phyloP scores from a whole-genome alignment of 129 eudicot genomes.

The Solidago caesia region DNA sequence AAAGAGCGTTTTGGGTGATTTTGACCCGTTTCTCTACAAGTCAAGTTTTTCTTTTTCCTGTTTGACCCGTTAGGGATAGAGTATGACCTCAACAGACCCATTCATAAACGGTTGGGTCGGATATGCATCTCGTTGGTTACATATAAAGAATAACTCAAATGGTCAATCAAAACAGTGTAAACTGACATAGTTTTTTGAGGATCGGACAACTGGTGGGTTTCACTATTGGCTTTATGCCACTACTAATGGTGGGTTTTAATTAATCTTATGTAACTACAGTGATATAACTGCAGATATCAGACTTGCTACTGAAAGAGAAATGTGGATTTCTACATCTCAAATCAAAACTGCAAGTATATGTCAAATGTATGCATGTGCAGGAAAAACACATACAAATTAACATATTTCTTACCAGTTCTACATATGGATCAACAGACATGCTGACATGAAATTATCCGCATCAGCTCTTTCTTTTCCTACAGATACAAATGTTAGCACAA shows the following conservation, averaged over 20 bases:
- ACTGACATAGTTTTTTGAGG: background rate
- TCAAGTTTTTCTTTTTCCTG: too few species aligned
- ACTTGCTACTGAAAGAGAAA: background rate
- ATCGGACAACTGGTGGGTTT: background rate
- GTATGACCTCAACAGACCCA: too few species aligned
- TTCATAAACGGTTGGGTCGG: too few species aligned
- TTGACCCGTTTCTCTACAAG: too few species aligned
- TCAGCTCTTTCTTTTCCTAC: conserved; percentile 29
- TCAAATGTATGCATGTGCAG: background rate
- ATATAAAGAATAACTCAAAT: conserved; percentile 2
- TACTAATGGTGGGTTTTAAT: background rate
- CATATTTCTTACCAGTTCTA: conserved; percentile 2
- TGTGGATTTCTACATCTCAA: background rate
- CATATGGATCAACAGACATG: conserved; percentile 22
- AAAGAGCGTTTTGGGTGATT: too few species aligned
- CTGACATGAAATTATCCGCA: conserved; percentile 1
- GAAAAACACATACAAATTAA: background rate
- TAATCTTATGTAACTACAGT: background rate
- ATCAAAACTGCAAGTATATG: background rate
- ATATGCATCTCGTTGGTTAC: background rate
- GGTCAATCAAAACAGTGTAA: background rate
- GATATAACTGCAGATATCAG: background rate
- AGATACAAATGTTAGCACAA: conserved; percentile 23
- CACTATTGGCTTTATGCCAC: too few species aligned
- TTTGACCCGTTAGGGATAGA: too few species aligned